Conservation (phyloP, 148 eudicot genomes). For the Spergularia bocconei region DNA sequence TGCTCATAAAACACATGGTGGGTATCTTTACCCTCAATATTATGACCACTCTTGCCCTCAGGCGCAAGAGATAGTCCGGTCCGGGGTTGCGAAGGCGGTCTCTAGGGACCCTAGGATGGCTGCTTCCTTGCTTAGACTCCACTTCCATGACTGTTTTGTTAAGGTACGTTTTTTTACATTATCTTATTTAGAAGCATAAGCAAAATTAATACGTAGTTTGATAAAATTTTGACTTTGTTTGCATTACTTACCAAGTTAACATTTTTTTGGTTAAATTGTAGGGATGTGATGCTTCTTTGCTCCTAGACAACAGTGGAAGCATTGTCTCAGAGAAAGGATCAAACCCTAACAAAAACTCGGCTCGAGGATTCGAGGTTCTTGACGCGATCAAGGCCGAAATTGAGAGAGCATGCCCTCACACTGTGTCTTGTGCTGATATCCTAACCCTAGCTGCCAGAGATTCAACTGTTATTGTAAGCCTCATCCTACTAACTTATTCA, state of each 20-base stretch:
- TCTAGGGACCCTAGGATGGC: constrained; percentile 74
- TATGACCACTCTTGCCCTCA: constrained; percentile 71
- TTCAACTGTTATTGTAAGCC: constrained; percentile 64
- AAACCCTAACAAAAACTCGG: constrained; percentile 63
- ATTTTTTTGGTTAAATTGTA: constrained; percentile 21
- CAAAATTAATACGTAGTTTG: no score
- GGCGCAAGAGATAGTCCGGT: constrained; percentile 49
- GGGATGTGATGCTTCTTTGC: constrained; percentile 89
- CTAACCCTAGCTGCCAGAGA: constrained; percentile 71
- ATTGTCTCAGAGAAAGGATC: constrained; percentile 68
- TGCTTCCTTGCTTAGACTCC: constrained; percentile 78
- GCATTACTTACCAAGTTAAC: not conserved
- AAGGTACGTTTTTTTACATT: constrained; percentile 46
- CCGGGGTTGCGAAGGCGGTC: constrained; percentile 61
- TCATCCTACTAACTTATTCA: no score
- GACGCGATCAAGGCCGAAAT: constrained; percentile 73
- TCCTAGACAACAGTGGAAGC: constrained; percentile 59
- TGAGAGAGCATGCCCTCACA: constrained; percentile 72
- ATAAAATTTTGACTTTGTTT: no score
- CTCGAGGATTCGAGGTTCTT: constrained; percentile 70
- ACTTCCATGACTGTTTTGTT: constrained; percentile 88
- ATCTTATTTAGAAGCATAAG: no score
- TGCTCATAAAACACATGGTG: constrained; percentile 34
- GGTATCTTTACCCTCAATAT: constrained; percentile 67
- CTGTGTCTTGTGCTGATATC: constrained; percentile 86